These are phyloP conservation scores for Pythium grandisporangium DNA, from an alignment of 352 stramenopile species.

Conservation along the genomic window DNA sequence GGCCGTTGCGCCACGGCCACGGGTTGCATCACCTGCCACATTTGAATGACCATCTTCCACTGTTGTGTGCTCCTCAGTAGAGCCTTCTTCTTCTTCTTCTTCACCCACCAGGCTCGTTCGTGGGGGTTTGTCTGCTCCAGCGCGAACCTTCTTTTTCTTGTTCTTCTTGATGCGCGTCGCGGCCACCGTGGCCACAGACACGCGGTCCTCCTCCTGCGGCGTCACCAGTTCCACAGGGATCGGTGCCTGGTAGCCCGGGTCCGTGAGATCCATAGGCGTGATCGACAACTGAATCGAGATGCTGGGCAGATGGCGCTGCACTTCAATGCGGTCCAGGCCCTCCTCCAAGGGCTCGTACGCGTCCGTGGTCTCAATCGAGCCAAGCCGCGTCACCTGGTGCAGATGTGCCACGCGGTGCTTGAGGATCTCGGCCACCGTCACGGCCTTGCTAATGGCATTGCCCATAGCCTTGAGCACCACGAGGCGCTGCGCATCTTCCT, in stretches of 20 bases:
- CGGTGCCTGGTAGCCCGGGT: conserved; percentile 66
- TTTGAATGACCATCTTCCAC: neutral
- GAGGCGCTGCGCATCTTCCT: conserved; percentile 56
- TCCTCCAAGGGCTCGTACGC: conserved; percentile 83
- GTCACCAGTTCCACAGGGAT: conserved; percentile 48
- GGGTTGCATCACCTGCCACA: neutral
- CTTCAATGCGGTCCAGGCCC: conserved; percentile 72
- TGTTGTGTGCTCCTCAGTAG: conserved; percentile 13
- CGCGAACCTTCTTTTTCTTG: conserved; percentile 5
- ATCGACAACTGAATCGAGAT: conserved; percentile 74
- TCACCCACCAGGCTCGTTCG: conserved; percentile 11
- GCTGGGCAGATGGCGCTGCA: conserved; percentile 53
- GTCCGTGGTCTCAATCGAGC: conserved; percentile 70
- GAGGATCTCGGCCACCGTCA: conserved; percentile 77
- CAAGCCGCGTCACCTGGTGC: conserved; percentile 74
- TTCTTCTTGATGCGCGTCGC: conserved; percentile 12
- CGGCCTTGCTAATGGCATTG: conserved; percentile 77
- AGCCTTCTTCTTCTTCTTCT: conserved; percentile 13
- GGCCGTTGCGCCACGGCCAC: neutral
- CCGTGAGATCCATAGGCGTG: conserved; percentile 38
- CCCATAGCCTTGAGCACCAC: conserved; percentile 79
- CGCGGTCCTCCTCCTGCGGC: conserved; percentile 20
- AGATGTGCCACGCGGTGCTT: conserved; percentile 66
- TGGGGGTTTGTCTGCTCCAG: neutral
- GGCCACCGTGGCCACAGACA: neutral